A percentile compares a stretch with the other conserved stretches of the same genome.
Evolutionary conservation across 805 yeast species (phyloP).

Genomic region (Schwanniomyces vanrijiae): DNA sequence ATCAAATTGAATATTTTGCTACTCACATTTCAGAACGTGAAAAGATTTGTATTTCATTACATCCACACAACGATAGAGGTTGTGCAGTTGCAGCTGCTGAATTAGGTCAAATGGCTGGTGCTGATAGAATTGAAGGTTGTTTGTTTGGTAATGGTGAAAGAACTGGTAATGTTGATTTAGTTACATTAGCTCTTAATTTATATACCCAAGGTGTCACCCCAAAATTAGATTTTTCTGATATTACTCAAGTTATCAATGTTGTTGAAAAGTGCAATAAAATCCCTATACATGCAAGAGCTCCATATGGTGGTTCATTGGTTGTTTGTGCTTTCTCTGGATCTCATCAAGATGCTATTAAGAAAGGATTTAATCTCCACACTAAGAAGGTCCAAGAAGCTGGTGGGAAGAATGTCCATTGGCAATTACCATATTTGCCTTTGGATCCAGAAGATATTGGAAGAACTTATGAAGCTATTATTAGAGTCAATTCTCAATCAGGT

Average conservation of each 20-base stretch:
- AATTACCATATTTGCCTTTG: slow-evolving; percentile 77
- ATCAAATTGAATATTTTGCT: slow-evolving; percentile 75
- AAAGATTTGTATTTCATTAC: slow-evolving; percentile 71
- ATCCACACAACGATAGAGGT: slow-evolving; percentile 84
- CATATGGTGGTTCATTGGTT: slow-evolving; percentile 80
- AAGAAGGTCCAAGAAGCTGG: slow-evolving; percentile 34
- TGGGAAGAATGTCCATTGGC: slow-evolving; percentile 52
- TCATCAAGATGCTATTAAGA: slow-evolving; percentile 88
- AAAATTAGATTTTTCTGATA: slow-evolving; percentile 67
- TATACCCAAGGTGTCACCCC: slow-evolving; percentile 80
- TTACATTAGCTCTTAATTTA: slow-evolving; percentile 72
- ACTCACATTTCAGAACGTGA: slow-evolving; percentile 64
- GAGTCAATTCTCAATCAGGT: slow-evolving; percentile 86
- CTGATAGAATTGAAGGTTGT: slow-evolving; percentile 87
- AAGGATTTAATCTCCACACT: slow-evolving; percentile 61
- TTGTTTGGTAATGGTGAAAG: slow-evolving; percentile 85
- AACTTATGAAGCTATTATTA: slow-evolving; percentile 87
- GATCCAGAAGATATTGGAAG: slow-evolving; percentile 86
- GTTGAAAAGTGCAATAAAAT: slow-evolving; percentile 81
- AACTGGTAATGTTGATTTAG: slow-evolving; percentile 83
- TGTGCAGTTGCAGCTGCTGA: slow-evolving; percentile 90
- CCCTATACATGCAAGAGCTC: slow-evolving; percentile 76
- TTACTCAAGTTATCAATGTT: slow-evolving; percentile 63
- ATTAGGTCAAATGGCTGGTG: slow-evolving; percentile 79
- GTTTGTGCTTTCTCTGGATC: slow-evolving; percentile 84